Percentiles rank a stretch among this genome's conserved stretches.
Evolutionary conservation across 2,329 filamentous ascomycete genomes (phyloP).

Genomic region (Aureobasidium sp.): DNA sequence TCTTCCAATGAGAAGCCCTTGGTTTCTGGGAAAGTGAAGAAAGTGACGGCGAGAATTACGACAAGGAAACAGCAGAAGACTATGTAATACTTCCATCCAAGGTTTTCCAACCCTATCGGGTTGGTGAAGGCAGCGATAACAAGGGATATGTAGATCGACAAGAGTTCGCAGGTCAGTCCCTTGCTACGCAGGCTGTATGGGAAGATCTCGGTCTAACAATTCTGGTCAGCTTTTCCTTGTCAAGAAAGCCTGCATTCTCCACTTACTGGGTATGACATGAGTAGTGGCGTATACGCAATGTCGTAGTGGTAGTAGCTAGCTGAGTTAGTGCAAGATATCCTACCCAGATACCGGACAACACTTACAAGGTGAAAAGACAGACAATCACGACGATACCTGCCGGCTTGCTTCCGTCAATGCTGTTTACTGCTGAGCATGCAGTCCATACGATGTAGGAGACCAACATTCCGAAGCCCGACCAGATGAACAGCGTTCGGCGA

Average conservation of each 20-base stretch:
- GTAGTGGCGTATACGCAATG: slow-evolving; percentile 29
- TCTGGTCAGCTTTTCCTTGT: background rate
- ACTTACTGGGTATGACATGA: slow-evolving; percentile 21
- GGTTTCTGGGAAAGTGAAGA: slow-evolving; percentile 28
- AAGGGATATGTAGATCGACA: slow-evolving; percentile 24
- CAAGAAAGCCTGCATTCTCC: background rate
- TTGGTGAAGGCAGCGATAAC: slow-evolving; percentile 32
- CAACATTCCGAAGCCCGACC: slow-evolving; percentile 29
- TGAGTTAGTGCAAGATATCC: slow-evolving; percentile 29
- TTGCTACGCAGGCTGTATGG: slow-evolving; percentile 21
- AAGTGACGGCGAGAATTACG: slow-evolving; percentile 22
- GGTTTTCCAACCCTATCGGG: slow-evolving; percentile 29
- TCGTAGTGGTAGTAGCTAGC: slow-evolving; percentile 34
- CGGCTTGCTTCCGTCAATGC: slow-evolving; percentile 25
- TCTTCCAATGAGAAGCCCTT: slow-evolving; percentile 34
- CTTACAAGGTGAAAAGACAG: slow-evolving; percentile 29
- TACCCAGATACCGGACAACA: background rate
- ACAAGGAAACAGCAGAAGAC: slow-evolving; percentile 34
- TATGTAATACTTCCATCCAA: slow-evolving; percentile 28
- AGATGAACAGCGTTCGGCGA: slow-evolving; percentile 26
- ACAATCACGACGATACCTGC: slow-evolving; percentile 33
- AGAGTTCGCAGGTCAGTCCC: slow-evolving; percentile 10
- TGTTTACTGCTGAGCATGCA: slow-evolving; percentile 42
- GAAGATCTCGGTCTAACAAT: slow-evolving; percentile 22
- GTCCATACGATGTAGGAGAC: slow-evolving; percentile 28